phyloP scores from a whole-genome alignment of 176 grass and related monocot species.

The Rhynchospora tenuis region DNA sequence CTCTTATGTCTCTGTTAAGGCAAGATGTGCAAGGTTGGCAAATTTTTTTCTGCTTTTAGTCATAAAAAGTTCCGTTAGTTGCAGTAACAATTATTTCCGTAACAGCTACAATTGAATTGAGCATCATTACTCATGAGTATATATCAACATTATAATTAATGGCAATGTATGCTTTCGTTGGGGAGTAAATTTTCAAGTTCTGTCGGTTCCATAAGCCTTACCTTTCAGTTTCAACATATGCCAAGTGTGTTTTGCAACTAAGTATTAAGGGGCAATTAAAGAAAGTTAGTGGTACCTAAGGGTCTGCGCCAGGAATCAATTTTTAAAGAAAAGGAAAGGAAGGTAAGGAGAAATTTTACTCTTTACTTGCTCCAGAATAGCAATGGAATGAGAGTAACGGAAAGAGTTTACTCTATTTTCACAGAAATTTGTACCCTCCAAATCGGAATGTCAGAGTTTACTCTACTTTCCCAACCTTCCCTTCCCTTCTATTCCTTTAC shows the following conservation, averaged over 20 bases:
- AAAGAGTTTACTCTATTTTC: too few relatives aligned
- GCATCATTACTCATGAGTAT: not conserved
- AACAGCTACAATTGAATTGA: not conserved
- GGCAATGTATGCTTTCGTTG: not conserved
- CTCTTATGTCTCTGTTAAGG: slow-evolving; percentile 85
- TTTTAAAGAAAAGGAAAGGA: too few relatives aligned
- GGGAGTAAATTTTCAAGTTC: not conserved
- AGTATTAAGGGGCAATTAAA: not conserved
- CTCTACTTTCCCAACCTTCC: too few relatives aligned
- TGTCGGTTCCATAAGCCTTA: not conserved
- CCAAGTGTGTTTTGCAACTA: not conserved
- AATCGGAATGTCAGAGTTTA: too few relatives aligned
- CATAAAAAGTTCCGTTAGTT: not conserved
- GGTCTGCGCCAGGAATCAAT: too few relatives aligned
- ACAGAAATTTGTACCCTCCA: too few relatives aligned
- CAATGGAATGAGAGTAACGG: too few relatives aligned
- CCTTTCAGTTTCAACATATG: not conserved
- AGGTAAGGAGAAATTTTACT: too few relatives aligned
- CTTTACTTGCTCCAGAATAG: too few relatives aligned
- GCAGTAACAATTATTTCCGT: not conserved
- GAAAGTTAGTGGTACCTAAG: not conserved
- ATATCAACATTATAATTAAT: not conserved
- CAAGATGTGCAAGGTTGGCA: slow-evolving; percentile 91
- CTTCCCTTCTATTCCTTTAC: too few relatives aligned
- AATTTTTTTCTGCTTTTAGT: slow-evolving; percentile 13